phyloP scores from a whole-genome alignment of 1,284 basidiomycete genomes.

The Kalmanozyma brasiliensis region DNA sequence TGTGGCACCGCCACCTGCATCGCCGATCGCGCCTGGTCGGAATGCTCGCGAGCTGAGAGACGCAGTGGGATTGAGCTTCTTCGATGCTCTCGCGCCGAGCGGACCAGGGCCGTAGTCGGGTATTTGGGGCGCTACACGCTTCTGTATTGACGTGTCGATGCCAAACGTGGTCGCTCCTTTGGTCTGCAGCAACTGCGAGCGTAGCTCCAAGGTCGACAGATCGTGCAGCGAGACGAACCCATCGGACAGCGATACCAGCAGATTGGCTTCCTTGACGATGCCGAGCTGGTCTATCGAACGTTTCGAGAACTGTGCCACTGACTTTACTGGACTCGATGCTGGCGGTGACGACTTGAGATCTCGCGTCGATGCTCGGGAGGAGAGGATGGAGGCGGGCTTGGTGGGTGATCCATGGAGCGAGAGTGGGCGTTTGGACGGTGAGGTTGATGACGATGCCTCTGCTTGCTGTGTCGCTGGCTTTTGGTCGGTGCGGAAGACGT shows the following conservation, averaged over 20 bases:
- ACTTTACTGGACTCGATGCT: slow-evolving; percentile 25
- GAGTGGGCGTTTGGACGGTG: slow-evolving; percentile 8
- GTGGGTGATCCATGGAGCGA: slow-evolving; percentile 17
- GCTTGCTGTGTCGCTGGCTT: neutral
- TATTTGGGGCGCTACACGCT: slow-evolving; percentile 21
- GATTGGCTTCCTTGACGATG: slow-evolving; percentile 82
- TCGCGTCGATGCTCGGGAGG: slow-evolving; percentile 9
- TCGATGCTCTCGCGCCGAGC: slow-evolving; percentile 32
- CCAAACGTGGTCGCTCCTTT: slow-evolving; percentile 84
- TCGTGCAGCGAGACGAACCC: slow-evolving; percentile 71
- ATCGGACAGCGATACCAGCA: slow-evolving; percentile 85
- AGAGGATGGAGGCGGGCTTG: slow-evolving; percentile 28
- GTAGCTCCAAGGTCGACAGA: slow-evolving; percentile 75
- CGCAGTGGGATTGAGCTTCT: slow-evolving; percentile 16
- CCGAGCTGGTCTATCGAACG: slow-evolving; percentile 86
- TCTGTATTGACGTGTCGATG: slow-evolving; percentile 74
- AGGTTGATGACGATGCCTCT: slow-evolving; percentile 6
- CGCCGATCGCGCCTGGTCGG: slow-evolving; percentile 37
- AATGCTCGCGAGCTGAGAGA: slow-evolving; percentile 31
- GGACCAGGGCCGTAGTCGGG: slow-evolving; percentile 49
- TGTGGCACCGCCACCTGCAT: slow-evolving; percentile 9
- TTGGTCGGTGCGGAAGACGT: slow-evolving; percentile 36
- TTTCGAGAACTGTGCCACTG: slow-evolving; percentile 71
- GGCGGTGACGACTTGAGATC: slow-evolving; percentile 3
- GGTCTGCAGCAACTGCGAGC: slow-evolving; percentile 71